Percentiles rank a stretch among this genome's conserved stretches.
These are phyloP conservation scores for Pezicula carpinea DNA, from an alignment of 2,329 filamentous ascomycete genomes.

Conservation along the genomic window DNA sequence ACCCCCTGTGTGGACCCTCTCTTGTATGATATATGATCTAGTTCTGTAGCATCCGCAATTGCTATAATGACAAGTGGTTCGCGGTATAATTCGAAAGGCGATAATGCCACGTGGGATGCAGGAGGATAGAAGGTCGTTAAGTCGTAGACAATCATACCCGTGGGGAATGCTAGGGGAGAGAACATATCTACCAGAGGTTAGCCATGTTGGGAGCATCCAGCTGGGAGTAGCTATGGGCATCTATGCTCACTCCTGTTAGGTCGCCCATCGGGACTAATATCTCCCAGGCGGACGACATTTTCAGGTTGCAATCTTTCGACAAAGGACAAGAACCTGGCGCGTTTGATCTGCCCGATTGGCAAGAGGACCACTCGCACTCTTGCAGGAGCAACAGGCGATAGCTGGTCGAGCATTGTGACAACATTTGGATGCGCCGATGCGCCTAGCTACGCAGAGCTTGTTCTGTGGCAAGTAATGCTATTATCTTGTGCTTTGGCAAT, in stretches of 20 bases:
- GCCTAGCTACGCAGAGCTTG: conserved; percentile 11
- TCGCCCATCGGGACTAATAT: conserved; percentile 79
- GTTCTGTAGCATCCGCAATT: conserved; percentile 74
- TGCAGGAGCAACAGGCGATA: conserved; percentile 87
- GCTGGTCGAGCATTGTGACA: conserved; percentile 79
- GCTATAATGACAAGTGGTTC: conserved; percentile 81
- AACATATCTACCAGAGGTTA: conserved; percentile 69
- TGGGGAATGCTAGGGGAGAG: conserved; percentile 81
- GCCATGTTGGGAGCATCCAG: conserved; percentile 3
- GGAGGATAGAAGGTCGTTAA: conserved; percentile 75
- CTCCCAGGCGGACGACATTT: conserved; percentile 77
- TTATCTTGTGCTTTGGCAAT: neutral
- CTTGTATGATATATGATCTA: conserved; percentile 51
- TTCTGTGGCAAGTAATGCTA: neutral
- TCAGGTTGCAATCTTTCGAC: conserved; percentile 73
- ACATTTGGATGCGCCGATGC: conserved; percentile 34
- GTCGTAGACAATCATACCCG: conserved; percentile 83
- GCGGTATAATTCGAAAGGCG: conserved; percentile 86
- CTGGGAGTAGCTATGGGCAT: conserved; percentile 1
- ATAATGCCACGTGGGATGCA: conserved; percentile 72
- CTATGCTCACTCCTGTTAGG: conserved; percentile 74
- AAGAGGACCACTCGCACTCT: conserved; percentile 83
- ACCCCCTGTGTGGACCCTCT: conserved; percentile 49
- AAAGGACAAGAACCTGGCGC: conserved; percentile 74
- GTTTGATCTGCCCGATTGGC: conserved; percentile 81